phyloP scores from a whole-genome alignment of 306 rosid species.

The Citrullus mucosospermus region DNA sequence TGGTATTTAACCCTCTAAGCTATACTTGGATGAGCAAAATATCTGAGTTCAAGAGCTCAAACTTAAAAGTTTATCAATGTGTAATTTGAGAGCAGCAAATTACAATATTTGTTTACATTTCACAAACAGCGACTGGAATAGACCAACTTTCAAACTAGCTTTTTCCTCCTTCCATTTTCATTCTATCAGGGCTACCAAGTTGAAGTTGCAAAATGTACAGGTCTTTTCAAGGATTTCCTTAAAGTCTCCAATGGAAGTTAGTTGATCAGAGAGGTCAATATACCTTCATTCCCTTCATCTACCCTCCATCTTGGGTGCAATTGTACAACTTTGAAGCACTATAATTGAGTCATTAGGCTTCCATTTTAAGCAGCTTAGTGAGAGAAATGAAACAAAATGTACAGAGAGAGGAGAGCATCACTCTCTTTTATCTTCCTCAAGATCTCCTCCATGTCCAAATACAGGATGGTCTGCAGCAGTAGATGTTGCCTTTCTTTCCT shows the following conservation, averaged over 20 bases:
- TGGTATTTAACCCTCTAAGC: too few relatives aligned
- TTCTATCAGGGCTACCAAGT: background rate
- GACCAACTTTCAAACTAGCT: background rate
- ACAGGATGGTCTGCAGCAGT: slow-evolving; percentile 26
- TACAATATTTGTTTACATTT: slow-evolving; percentile 2
- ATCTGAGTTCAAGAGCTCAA: background rate
- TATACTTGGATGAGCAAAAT: too few relatives aligned
- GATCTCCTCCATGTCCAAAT: slow-evolving; percentile 46
- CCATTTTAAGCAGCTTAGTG: slow-evolving; percentile 2
- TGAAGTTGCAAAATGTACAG: background rate
- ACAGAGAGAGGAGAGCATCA: background rate
- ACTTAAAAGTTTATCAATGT: background rate
- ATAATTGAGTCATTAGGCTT: background rate
- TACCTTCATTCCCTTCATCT: background rate
- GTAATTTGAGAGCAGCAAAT: background rate
- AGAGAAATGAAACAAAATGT: background rate
- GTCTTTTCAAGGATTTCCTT: background rate
- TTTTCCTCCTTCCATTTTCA: background rate
- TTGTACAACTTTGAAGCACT: background rate
- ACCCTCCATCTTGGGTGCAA: background rate
- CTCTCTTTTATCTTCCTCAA: slow-evolving; percentile 90
- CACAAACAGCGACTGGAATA: background rate
- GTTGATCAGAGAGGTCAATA: background rate
- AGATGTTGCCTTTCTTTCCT: slow-evolving; percentile 34
- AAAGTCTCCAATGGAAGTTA: background rate